Evolutionary conservation across 345 rosid genomes (phyloP).

Genomic region (Trapa bicornis): DNA sequence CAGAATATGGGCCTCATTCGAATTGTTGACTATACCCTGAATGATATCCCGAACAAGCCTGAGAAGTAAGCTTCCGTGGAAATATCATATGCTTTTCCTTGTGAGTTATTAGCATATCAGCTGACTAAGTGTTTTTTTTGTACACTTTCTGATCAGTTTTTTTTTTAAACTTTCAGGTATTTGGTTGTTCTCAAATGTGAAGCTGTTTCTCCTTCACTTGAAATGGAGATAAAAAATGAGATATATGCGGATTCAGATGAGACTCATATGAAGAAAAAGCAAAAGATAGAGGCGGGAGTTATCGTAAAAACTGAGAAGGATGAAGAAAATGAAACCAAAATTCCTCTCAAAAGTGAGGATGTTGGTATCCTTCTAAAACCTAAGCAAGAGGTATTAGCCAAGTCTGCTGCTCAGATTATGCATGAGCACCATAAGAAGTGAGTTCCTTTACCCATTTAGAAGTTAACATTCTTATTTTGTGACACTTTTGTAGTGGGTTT

Average conservation of each 20-base stretch:
- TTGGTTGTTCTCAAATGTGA: conserved; percentile 68
- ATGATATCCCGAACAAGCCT: conserved; percentile 68
- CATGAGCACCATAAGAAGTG: conserved; percentile 60
- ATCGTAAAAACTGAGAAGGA: not conserved
- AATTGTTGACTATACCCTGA: conserved; percentile 59
- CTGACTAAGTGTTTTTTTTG: not conserved
- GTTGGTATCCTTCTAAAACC: conserved; percentile 39
- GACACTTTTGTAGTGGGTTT: not conserved
- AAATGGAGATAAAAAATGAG: conserved; percentile 30
- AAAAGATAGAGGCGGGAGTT: conserved; percentile 26
- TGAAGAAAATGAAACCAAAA: not conserved
- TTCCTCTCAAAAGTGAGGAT: not conserved
- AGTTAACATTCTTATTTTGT: too few relatives aligned
- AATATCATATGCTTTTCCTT: too few relatives aligned
- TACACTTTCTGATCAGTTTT: not conserved
- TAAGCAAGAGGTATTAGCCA: conserved; percentile 47
- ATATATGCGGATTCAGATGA: conserved; percentile 15
- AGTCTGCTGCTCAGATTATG: conserved; percentile 81
- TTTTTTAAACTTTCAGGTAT: conserved; percentile 30
- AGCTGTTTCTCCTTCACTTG: conserved; percentile 55
- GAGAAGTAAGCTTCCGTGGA: conserved; percentile 34
- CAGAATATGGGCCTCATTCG: conserved; percentile 65
- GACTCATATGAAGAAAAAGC: conserved; percentile 19
- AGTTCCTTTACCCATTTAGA: conserved; percentile 7
- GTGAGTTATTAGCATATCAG: not conserved